Evolutionary conservation across 345 rosid species (phyloP), one percentile per base, ranked within the genome.

Genomic region (Salix arbutifolia): DNA sequence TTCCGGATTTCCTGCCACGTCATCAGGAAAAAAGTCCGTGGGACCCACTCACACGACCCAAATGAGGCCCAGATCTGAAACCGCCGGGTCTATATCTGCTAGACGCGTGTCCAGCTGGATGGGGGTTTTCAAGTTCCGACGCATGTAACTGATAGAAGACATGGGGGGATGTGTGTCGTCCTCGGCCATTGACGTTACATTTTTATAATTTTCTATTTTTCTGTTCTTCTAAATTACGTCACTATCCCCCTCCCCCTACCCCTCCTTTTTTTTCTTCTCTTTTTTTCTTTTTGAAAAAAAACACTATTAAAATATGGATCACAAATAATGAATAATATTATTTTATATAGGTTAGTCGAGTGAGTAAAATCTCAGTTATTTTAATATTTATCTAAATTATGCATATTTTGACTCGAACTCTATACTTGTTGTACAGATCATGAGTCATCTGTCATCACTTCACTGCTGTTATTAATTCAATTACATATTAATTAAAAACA

Each of bases 381-480:
- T 0, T 33, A 33, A 33, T 33, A 0, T 33, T 33, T 33, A 4
- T 33, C 4, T 0, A 33, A 33, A 4, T 33, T 0, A 4, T 4
- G 4, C 6, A 4, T 5, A 0, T 33, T 0, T 33, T 33, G 0
- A 4, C 5, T 33, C 35, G 6, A 4, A 33, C 35, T 33, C 35
- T 0, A 33, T 4, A 33, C 0, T 33, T 33, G 1, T 0, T 33
- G 4, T 30, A 4, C 31, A 30, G 4, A 30, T 30, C 31, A 3
- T 4, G 0, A 30, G 3, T 3, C 3, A 30, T 2, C 31, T 30
- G 3, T 30, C 31, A 30, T 30, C 31, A 30, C 3, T 2, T 4
- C 31, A 0, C 4, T n/a, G n/a, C n/a, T n/a, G n/a, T n/a, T n/a
- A n/a, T 37, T 8, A 8, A 37, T 37, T 37, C 40, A 1, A 37